These are phyloP conservation scores for Pharnaceum exiguum DNA, from an alignment of 148 eudicot species.

Conservation along the genomic window DNA sequence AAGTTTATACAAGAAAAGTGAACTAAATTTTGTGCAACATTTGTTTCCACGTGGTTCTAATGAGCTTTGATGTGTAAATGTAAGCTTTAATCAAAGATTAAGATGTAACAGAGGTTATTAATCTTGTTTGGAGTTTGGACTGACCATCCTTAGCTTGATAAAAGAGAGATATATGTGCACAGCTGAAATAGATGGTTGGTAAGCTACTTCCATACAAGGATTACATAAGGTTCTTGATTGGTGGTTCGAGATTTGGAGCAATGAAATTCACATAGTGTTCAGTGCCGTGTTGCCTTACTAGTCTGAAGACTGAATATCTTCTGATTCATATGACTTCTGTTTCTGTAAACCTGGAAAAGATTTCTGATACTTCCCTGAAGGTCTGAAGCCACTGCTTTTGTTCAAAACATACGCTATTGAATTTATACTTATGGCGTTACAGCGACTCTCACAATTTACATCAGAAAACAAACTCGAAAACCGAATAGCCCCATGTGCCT, in stretches of 20 bases:
- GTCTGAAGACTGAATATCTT: constrained; percentile 17
- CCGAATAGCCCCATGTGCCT: neutral
- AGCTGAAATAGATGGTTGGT: constrained; percentile 13
- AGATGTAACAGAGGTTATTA: neutral
- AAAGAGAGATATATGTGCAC: neutral
- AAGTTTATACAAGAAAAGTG: neutral
- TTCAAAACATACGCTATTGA: too few relatives aligned
- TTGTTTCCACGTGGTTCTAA: constrained; percentile 3
- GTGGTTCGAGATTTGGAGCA: neutral
- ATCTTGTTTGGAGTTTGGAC: constrained; percentile 9
- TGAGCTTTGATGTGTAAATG: constrained; percentile 12
- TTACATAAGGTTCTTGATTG: neutral
- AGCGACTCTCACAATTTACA: too few relatives aligned
- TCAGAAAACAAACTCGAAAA: neutral
- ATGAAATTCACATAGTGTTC: neutral
- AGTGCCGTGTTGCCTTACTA: neutral
- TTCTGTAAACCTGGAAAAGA: too few relatives aligned
- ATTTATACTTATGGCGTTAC: too few relatives aligned
- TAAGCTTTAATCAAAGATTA: constrained; percentile 11
- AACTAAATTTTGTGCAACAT: neutral
- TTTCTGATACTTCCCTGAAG: too few relatives aligned
- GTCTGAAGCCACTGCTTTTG: too few relatives aligned
- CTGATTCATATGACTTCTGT: neutral
- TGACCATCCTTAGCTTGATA: constrained; percentile 11
- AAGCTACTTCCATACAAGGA: constrained; percentile 24